Evolutionary conservation across 177 flowering plant species (phyloP).

Genomic region (Vitis hybrid): DNA sequence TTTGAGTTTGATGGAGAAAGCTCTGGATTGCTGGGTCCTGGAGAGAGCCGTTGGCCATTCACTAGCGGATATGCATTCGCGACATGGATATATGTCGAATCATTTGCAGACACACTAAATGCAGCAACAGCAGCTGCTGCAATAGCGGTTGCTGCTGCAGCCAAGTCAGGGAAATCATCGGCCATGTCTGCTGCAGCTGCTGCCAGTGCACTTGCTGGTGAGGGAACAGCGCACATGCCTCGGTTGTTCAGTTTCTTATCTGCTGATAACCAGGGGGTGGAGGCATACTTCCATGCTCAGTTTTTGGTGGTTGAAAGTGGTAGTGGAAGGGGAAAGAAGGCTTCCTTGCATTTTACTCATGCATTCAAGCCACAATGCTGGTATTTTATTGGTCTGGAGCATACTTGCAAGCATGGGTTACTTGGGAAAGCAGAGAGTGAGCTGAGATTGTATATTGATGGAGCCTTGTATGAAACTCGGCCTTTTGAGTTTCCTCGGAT

Average conservation of each 20-base stretch:
- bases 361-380: constrained; percentile 98
- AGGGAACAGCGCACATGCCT: constrained; percentile 99
- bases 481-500: constrained; percentile 96
- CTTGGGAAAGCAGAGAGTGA: constrained; percentile 96
- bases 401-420: constrained; percentile 79
- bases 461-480: constrained; percentile 83
- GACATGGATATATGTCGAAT: constrained; percentile 98
- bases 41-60: constrained; percentile 99
- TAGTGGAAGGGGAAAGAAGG: constrained; percentile 92
- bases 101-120: constrained; percentile 95
- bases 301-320: constrained; percentile 98
- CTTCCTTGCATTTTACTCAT: constrained; percentile 95
- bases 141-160: constrained; percentile 97
- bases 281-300: constrained; percentile 98
- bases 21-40: constrained; percentile 97
- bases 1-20: constrained; percentile 99
- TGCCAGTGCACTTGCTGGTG: constrained; percentile 99
- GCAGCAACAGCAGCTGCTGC: constrained; percentile 98
- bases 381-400: constrained; percentile 97
- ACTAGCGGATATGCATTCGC: constrained; percentile 93
- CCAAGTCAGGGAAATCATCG: constrained; percentile 95
- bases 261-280: constrained; percentile 96
- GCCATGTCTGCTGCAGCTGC: constrained; percentile 99
- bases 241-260: constrained; percentile 93
- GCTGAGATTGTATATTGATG: constrained; percentile 89